Base-by-base conservation (phyloP, 352 stramenopile genomes). In the Phytophthora sojae region DNA sequence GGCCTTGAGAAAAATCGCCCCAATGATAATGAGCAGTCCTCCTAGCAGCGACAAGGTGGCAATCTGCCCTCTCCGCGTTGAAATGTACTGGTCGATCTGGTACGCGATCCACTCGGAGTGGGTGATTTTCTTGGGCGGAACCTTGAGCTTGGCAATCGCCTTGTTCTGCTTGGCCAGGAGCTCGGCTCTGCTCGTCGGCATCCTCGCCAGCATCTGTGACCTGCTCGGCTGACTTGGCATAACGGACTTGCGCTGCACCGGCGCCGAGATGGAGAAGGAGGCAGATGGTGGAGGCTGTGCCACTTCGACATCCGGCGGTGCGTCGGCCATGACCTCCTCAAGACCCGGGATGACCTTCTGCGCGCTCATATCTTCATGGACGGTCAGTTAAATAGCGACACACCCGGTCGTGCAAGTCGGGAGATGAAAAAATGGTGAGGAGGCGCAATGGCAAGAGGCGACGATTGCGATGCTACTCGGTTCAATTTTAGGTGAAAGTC, bases 71-170 rank as follows among this genome's bases (percentile, higher is more conserved):
- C 17, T 68, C 17, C 78, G 77, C 2, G 82, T 92, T 30, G 84
- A 91, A 29, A 92, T 91, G 58, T 91, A 91, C 32, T 80, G 68
- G 61, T 94, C 84, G 19, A 93, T 57, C 30, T 69, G 67, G 57
- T 94, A 94, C 12, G 73, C 72, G 11, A 78, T 50, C 47, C 81
- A 77, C n/a, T 89, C 86, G 6, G 61, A 26, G 0, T 51, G 47
- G 3, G 77, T 75, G 19, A 91, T 83, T 37, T 81, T 61, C 39
- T 61, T 73, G 5, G 68, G 57, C 6, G 72, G 72, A 0, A 52
- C 63, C 14, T 79, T 76, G 42, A 76, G 74, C 37, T 70, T 73
- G 1, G 68, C 59, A 17, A 76, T 71, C 0, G 54, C 49, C 56
- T 30, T 50, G 30, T 78, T 71, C 51, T 79, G 68, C 53, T 74